Conservation (phyloP, 805 yeast species). For the Candida adriatica region DNA sequence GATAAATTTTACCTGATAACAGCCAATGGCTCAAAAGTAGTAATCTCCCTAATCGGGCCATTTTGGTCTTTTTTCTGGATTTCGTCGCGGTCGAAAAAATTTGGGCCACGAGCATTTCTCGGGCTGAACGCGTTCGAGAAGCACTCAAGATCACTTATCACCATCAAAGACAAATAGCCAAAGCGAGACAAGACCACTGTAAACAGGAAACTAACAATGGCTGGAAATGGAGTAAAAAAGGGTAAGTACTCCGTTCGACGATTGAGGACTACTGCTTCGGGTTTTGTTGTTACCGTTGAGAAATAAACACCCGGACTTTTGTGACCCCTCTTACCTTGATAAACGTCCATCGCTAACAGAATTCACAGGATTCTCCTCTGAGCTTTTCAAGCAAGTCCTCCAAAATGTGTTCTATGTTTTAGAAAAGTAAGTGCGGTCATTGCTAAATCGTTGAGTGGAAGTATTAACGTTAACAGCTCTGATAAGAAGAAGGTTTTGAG, state of each 20-base stretch:
- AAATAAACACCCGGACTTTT: background rate
- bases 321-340: background rate
- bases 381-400: slow-evolving; percentile 8
- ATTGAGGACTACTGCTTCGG: no score
- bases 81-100: no score
- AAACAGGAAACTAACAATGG: no score
- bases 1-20: no score
- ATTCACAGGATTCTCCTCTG: slow-evolving; percentile 5
- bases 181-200: no score
- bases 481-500: slow-evolving; percentile 12
- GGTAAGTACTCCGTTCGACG: slow-evolving; percentile 4
- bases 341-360: no score
- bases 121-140: no score
- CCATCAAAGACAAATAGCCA: no score
- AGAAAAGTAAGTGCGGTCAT: slow-evolving; percentile 1
- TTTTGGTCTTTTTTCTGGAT: no score
- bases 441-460: background rate
- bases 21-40: no score
- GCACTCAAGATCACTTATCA: no score
- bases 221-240: slow-evolving; percentile 5
- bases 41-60: background rate
- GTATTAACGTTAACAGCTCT: slow-evolving; percentile 12
- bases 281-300: background rate
- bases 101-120: no score
- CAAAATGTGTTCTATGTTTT: slow-evolving; percentile 4